Evolutionary conservation across 164 flowering plant species (phyloP).

Genomic region (Platanus orientalis): DNA sequence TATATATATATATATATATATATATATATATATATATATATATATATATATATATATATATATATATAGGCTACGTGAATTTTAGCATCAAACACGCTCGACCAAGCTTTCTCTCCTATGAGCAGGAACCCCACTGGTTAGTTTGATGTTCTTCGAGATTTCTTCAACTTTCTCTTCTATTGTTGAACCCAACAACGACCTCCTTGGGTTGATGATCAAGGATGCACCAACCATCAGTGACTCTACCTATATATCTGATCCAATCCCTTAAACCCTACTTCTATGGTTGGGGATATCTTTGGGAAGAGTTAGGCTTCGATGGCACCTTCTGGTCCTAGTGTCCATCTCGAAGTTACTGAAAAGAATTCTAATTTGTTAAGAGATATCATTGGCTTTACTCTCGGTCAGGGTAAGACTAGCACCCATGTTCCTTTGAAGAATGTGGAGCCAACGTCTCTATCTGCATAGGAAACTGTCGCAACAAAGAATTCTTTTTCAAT

Average conservation of each 20-base stretch:
- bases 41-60: no score
- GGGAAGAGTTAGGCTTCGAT: conserved; percentile 75
- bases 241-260: conserved; percentile 17
- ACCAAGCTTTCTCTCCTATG: no score
- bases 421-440: conserved; percentile 68
- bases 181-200: no score
- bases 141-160: no score
- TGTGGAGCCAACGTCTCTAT: conserved; percentile 19
- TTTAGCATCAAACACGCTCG: no score
- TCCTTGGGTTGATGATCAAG: no score
- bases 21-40: no score
- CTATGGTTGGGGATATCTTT: conserved; percentile 89
- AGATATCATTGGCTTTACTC: conserved; percentile 67
- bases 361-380: conserved; percentile 81
- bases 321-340: conserved; percentile 15
- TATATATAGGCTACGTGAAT: no score
- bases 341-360: conserved; percentile 42
- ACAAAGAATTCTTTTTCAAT: conserved; percentile 46
- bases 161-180: no score
- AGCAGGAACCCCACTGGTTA: no score
- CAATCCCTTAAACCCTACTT: conserved; percentile 37
- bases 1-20: no score
- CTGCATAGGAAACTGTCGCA: background rate
- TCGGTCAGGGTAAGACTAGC: conserved; percentile 48
- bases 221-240: conserved; percentile 69